Evolutionary conservation across 2,329 filamentous ascomycete genomes (phyloP).

Genomic region (Xylariaceae sp.): DNA sequence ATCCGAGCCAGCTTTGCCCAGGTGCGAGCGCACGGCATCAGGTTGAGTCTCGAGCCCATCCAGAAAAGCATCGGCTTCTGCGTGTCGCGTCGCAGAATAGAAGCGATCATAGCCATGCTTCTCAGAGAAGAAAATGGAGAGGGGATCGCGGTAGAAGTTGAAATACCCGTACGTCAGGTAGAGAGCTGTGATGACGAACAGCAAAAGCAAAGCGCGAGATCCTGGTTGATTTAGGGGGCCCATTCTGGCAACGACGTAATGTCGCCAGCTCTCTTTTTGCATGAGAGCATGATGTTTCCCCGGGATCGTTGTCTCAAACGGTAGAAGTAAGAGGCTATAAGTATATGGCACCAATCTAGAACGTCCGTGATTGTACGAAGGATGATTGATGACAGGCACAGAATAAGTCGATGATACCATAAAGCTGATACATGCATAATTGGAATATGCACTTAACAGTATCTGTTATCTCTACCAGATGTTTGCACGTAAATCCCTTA

Average conservation of each 20-base stretch:
- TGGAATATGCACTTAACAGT: too few species aligned
- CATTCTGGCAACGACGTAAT: conserved; percentile 3
- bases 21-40: conserved; percentile 7
- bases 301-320: too few species aligned
- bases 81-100: conserved; percentile 30
- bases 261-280: too few species aligned
- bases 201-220: conserved; percentile 25
- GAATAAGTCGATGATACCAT: too few species aligned
- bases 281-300: too few species aligned
- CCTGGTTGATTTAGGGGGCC: conserved; percentile 24
- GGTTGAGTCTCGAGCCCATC: conserved; percentile 21
- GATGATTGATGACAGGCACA: too few species aligned
- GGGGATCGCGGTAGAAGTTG: conserved; percentile 32
- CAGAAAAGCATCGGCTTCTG: conserved; percentile 29
- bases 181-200: conserved; percentile 22
- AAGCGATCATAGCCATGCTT: conserved; percentile 31
- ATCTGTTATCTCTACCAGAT: too few species aligned
- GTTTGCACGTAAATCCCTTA: too few species aligned
- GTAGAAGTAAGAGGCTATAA: too few species aligned
- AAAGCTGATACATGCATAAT: too few species aligned
- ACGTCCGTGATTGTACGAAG: too few species aligned
- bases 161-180: conserved; percentile 30
- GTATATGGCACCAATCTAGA: too few species aligned
- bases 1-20: conserved; percentile 23
- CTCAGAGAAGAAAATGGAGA: conserved; percentile 33